phyloP scores from a whole-genome alignment of 2,329 filamentous ascomycete genomes.

The Thermothelomyces thermophilus region DNA sequence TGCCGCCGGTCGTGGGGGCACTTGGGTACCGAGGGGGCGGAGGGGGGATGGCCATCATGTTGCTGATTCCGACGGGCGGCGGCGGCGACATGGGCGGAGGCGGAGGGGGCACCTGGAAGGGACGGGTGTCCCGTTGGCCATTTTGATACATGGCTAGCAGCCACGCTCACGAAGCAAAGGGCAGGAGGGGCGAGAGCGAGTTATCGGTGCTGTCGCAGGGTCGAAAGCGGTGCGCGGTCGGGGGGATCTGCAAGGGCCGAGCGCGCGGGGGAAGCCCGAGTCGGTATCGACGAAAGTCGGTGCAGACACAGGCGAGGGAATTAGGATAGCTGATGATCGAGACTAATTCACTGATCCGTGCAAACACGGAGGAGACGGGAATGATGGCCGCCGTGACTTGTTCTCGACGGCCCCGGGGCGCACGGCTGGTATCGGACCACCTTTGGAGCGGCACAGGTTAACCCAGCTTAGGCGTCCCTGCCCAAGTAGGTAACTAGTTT shows the following conservation, averaged over 20 bases:
- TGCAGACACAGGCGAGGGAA: not conserved
- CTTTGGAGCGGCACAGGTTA: too few species aligned
- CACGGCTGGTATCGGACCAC: too few species aligned
- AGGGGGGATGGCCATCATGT: slow-evolving; percentile 42
- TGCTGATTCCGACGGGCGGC: slow-evolving; percentile 32
- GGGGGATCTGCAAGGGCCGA: not conserved
- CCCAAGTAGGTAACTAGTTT: too few species aligned
- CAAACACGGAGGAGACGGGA: too few species aligned
- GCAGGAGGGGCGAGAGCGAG: not conserved
- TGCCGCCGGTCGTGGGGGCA: slow-evolving; percentile 35
- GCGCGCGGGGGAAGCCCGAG: not conserved
- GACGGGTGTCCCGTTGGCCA: slow-evolving; percentile 47
- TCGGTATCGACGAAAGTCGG: not conserved
- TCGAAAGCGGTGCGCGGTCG: not conserved
- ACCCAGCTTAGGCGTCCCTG: too few species aligned
- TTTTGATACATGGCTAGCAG: slow-evolving; percentile 48
- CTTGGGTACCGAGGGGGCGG: slow-evolving; percentile 49
- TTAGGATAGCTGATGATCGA: too few species aligned
- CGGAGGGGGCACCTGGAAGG: slow-evolving; percentile 50
- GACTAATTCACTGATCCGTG: too few species aligned
- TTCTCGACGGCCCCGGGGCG: too few species aligned
- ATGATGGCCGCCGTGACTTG: too few species aligned
- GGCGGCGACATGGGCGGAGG: slow-evolving; percentile 51
- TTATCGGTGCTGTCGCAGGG: not conserved
- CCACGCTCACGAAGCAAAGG: slow-evolving; percentile 1